phyloP scores from a whole-genome alignment of 495 filamentous ascomycete species.

The Astrothelium macrocarpum region DNA sequence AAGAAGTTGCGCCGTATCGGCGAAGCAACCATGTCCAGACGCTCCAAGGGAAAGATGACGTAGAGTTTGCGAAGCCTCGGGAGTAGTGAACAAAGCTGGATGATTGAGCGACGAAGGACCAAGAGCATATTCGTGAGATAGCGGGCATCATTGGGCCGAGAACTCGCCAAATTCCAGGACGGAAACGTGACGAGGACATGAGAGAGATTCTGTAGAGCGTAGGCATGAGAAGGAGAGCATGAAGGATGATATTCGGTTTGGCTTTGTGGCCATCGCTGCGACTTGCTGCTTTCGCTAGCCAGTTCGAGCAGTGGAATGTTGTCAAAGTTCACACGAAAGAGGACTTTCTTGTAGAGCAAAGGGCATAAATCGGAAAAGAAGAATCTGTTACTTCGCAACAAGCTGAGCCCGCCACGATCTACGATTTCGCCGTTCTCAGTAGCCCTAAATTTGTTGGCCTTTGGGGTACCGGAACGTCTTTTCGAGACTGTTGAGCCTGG shows the following conservation, averaged over 20 bases:
- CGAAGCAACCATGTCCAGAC: background rate
- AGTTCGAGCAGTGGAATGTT: background rate
- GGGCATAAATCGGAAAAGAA: background rate
- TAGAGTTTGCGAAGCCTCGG: background rate
- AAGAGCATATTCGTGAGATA: background rate
- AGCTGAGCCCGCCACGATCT: background rate
- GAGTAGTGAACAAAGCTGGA: background rate
- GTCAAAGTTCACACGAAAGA: background rate
- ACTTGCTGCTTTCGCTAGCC: background rate
- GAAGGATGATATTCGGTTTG: background rate
- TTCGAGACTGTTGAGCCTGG: background rate
- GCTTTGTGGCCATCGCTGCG: background rate
- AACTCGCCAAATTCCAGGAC: background rate
- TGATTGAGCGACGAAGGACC: background rate
- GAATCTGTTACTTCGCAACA: background rate
- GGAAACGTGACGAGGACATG: background rate
- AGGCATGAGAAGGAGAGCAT: background rate
- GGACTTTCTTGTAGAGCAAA: background rate
- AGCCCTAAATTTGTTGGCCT: background rate
- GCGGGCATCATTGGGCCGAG: background rate
- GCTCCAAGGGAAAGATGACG: background rate
- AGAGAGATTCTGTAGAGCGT: background rate
- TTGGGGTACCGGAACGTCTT: background rate
- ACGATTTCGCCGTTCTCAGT: background rate
- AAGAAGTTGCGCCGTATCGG: background rate